Evolutionary conservation across 148 eudicot genomes (phyloP), one percentile per base, ranked within the genome.

Genomic region (Rhododendron molle): DNA sequence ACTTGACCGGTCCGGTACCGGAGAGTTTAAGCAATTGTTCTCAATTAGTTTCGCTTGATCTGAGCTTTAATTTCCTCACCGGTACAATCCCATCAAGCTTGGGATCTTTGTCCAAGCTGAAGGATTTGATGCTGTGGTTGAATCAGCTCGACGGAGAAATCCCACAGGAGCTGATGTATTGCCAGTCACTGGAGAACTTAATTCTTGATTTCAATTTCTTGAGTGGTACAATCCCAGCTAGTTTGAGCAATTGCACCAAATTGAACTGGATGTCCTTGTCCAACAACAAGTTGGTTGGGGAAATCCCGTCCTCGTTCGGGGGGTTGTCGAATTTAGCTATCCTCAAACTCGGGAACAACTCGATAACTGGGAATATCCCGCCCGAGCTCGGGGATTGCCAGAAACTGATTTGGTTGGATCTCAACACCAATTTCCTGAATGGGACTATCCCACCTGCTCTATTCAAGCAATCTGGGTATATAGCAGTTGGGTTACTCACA

Each of bases 361-460:
- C 94, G 0, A 85, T 96, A 65, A 84, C 91, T 4, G 98, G 98
- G 7, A 86, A 56, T 28, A 89, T 96, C 21, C 98, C 98, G 0
- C 49, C 89, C 0, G 98, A 96, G 92, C 86, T 96, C 7, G 97
- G 95, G n/a, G 92, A 94, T 62, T 94, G 97, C 84, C 88, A 81
- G 84, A 94, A 93, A 84, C 87, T 94, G 90, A 62, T 93, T 58
- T 94, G 97, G 98, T 85, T 96, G 89, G 99, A 96, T 89, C 91
- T 95, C n/a, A 95, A 93, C 69, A 93, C 94, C 46, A 96, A 96
- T 86, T 28, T 76, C 32, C 81, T 96, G 60, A 93, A 84, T 73
- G 99, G 99, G 78, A 87, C 87, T 14, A 95, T 96, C 71, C 99
- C 99, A 3, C 76, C 93, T 50, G 83, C 87, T 49, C 86, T 96